Base-by-base conservation (phyloP, 177 flowering plant genomes). In the Vitis hybrid region DNA sequence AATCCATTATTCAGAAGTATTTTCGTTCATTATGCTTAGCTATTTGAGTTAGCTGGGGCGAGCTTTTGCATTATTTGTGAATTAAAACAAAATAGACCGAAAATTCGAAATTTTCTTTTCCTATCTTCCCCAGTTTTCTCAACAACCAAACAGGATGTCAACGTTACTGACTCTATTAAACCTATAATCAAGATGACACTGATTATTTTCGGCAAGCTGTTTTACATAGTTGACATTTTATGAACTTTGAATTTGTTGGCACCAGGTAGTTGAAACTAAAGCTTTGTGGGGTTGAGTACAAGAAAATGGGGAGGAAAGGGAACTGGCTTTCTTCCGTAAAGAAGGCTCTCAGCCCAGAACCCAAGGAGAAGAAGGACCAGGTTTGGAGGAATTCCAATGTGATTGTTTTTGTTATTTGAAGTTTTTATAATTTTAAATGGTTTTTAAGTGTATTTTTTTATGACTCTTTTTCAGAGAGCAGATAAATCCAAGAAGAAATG, bases 281-380 rank as follows among this genome's bases (percentile, higher is more conserved):
- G 7, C 45, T 39, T 39, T 39, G 45, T 39, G 45, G 45, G 45
- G 45, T 39, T n/a, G 62, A 71, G 70, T 76, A 59, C 51, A 70
- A 55, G 65, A 61, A 64, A 76, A 86, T 87, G 90, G 90, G 85
- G 45, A 82, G 73, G 81, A 84, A 78, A 72, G 80, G 81, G 56
- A 85, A 81, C 45, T 87, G 90, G 90, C 74, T 87, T 76, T 68
- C 79, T 48, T 69, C 70, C 14, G 80, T 87, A 14, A 85, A 83
- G 80, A 82, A 82, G 62, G 88, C 84, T 71, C 68, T 87, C 39
- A 79, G 80, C 69, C 84, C 83, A 6, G 78, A 76, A 2, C 76
- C 87, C 68, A 84, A 84, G 65, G 81, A 75, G 73, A 79, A 75
- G 79, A 78, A 77, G 72, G 78, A 75, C 3, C 74, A 77, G 83